Evolutionary conservation across 2,329 filamentous ascomycete genomes (phyloP).

Genomic region (Botrytis porri): DNA sequence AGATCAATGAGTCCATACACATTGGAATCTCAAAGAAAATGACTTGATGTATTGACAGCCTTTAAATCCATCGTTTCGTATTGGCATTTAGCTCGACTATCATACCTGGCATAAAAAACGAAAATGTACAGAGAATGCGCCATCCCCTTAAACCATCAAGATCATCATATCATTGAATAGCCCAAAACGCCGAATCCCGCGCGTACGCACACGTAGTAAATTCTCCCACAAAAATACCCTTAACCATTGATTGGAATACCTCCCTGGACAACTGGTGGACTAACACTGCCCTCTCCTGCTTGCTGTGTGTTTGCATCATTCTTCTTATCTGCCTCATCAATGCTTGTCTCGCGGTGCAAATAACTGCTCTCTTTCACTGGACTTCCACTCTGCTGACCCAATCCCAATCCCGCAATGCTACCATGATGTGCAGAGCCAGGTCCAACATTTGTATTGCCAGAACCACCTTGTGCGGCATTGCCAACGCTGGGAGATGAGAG

Average conservation of each 20-base stretch:
- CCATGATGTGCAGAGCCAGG: slow-evolving; percentile 12
- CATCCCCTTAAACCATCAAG: slow-evolving; percentile 17
- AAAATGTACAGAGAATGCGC: slow-evolving; percentile 22
- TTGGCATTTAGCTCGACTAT: slow-evolving; percentile 15
- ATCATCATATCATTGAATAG: slow-evolving; percentile 14
- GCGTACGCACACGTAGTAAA: slow-evolving; percentile 16
- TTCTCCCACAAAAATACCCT: slow-evolving; percentile 21
- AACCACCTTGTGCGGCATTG: slow-evolving; percentile 42
- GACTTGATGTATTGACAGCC: neutral
- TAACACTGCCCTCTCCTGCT: slow-evolving; percentile 38
- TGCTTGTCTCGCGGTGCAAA: slow-evolving; percentile 77
- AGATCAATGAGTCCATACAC: neutral
- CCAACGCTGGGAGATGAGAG: slow-evolving; percentile 60
- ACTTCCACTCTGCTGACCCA: slow-evolving; percentile 59
- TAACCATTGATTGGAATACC: slow-evolving; percentile 65
- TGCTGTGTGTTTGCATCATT: slow-evolving; percentile 34
- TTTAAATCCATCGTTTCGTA: slow-evolving; percentile 15
- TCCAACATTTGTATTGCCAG: slow-evolving; percentile 43
- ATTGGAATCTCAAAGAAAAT: slow-evolving; percentile 1
- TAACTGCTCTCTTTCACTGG: slow-evolving; percentile 90
- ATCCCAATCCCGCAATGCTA: slow-evolving; percentile 46
- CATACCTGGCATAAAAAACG: slow-evolving; percentile 17
- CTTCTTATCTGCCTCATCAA: slow-evolving; percentile 53
- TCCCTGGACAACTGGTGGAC: slow-evolving; percentile 46
- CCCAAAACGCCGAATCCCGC: slow-evolving; percentile 20